Conservation (phyloP, 2,329 filamentous ascomycete species). For the Phialophora expanda region DNA sequence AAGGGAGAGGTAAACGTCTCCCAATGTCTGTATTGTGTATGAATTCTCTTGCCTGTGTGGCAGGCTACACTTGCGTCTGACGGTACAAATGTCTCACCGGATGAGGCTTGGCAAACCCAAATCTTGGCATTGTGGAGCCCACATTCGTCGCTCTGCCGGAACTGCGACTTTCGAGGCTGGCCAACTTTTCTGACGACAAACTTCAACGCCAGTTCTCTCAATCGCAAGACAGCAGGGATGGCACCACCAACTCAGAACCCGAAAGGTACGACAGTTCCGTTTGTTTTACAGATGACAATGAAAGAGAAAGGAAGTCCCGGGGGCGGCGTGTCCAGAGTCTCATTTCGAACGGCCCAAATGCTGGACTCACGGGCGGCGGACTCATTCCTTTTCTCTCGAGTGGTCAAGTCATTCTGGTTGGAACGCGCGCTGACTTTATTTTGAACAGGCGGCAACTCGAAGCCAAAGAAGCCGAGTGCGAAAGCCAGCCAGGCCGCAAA, state of each 20-base stretch:
- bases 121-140: constrained; percentile 23
- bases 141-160: constrained; percentile 9
- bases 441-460: constrained; percentile 33
- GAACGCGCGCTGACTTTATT: neutral
- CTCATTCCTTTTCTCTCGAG: neutral
- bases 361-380: neutral
- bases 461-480: constrained; percentile 63
- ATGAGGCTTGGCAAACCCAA: constrained; percentile 4
- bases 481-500: constrained; percentile 94
- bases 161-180: constrained; percentile 26
- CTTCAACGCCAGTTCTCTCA: constrained; percentile 23
- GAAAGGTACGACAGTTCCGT: constrained; percentile 34
- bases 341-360: neutral
- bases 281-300: neutral
- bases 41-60: neutral
- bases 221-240: constrained; percentile 38
- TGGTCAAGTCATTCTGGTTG: neutral
- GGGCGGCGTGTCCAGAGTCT: neutral
- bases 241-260: constrained; percentile 40
- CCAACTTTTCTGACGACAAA: constrained; percentile 27
- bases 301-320: neutral
- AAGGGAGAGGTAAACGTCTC: neutral
- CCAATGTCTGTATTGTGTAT: neutral
- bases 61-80: neutral
- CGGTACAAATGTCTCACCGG: neutral